Conservation (phyloP, 257 asterid species). For the Solanum paucissectum region DNA sequence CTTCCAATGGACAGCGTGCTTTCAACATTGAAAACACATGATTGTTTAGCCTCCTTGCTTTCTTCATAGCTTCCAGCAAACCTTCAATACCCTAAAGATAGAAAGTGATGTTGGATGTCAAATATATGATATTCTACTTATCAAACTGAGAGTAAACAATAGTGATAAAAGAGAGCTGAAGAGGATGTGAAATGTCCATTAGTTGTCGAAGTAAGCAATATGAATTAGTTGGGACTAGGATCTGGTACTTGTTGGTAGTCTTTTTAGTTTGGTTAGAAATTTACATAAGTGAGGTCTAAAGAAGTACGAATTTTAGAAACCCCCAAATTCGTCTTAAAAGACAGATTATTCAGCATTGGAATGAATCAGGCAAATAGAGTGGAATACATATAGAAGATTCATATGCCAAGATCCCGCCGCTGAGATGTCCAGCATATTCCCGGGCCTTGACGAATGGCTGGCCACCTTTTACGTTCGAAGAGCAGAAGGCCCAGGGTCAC, state of each 20-base stretch:
- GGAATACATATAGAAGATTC: not conserved
- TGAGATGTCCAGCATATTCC: too few species aligned
- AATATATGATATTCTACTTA: not conserved
- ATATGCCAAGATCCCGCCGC: not conserved
- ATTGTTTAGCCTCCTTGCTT: constrained; percentile 75
- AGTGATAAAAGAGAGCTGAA: not conserved
- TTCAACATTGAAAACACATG: constrained; percentile 89
- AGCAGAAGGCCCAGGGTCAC: not conserved
- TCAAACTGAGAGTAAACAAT: not conserved
- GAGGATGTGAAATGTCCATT: not conserved
- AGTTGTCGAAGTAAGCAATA: not conserved
- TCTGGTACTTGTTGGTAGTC: not conserved
- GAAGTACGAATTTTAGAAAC: not conserved
- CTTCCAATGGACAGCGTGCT: constrained; percentile 95
- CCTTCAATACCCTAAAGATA: constrained; percentile 46
- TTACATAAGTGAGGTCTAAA: not conserved
- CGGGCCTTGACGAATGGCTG: too few species aligned
- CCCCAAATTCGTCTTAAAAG: not conserved
- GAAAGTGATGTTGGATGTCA: not conserved
- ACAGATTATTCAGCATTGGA: not conserved
- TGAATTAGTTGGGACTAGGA: not conserved
- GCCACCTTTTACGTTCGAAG: too few species aligned
- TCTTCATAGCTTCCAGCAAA: constrained; percentile 82
- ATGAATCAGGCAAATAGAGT: not conserved
- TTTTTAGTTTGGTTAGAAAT: not conserved